phyloP scores from a whole-genome alignment of 2,329 filamentous ascomycete genomes.

The Stagonosporopsis chrysanthemi region DNA sequence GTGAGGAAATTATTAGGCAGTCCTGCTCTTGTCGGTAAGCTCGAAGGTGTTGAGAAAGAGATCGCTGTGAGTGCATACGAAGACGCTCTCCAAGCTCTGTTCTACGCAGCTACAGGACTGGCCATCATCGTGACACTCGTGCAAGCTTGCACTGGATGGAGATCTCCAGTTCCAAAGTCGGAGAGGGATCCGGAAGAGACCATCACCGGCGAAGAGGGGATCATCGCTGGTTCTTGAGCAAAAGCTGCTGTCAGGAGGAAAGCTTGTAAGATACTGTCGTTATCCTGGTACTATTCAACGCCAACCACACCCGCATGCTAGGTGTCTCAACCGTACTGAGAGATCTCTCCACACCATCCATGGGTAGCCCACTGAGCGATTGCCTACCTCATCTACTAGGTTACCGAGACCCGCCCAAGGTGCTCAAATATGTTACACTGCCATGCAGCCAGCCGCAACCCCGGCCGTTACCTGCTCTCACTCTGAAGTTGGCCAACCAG shows the following conservation, averaged over 20 bases:
- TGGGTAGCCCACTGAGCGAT: neutral
- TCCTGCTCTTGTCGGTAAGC: slow-evolving; percentile 60
- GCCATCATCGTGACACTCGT: slow-evolving; percentile 59
- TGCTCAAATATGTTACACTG: neutral
- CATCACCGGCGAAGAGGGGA: slow-evolving; percentile 31
- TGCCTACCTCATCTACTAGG: neutral
- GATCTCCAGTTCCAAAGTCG: slow-evolving; percentile 38
- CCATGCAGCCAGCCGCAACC: slow-evolving; percentile 6
- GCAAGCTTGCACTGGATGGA: slow-evolving; percentile 68
- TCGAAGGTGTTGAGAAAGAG: slow-evolving; percentile 59
- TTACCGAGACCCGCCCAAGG: neutral
- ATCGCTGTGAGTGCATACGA: slow-evolving; percentile 64
- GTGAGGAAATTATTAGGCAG: slow-evolving; percentile 65
- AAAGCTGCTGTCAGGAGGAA: neutral
- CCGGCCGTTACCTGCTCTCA: neutral
- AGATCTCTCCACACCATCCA: neutral
- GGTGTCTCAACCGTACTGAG: neutral
- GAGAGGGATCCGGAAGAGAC: slow-evolving; percentile 32
- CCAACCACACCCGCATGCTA: neutral
- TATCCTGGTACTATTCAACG: neutral
- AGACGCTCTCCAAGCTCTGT: slow-evolving; percentile 61
- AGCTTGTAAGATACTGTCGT: neutral
- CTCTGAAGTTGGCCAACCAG: neutral
- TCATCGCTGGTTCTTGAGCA: slow-evolving; percentile 2
- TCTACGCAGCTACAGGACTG: slow-evolving; percentile 60